Percentiles rank a stretch among this genome's conserved stretches.
Conservation (phyloP, 2,329 filamentous ascomycete genomes). For the Claviceps quebecensis region DNA sequence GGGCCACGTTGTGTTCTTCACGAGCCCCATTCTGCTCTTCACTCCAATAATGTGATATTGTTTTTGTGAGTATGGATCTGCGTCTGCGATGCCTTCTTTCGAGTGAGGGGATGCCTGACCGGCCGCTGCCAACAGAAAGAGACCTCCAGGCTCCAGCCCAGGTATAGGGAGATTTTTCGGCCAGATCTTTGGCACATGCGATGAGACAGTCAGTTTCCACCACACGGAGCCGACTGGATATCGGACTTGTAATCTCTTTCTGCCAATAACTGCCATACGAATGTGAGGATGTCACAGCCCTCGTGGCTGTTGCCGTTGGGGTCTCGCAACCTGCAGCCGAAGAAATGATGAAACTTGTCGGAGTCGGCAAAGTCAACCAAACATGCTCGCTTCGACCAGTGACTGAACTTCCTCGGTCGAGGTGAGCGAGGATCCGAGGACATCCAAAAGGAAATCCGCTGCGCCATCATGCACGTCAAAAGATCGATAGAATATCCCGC, state of each 20-base stretch:
- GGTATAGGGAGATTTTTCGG: slow-evolving; percentile 11
- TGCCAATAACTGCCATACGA: slow-evolving; percentile 15
- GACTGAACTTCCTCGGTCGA: slow-evolving; percentile 14
- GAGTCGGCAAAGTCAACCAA: slow-evolving; percentile 12
- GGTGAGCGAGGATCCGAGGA: slow-evolving; percentile 15
- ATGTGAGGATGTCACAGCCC: slow-evolving; percentile 20
- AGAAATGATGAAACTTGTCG: slow-evolving; percentile 20
- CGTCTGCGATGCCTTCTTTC: background rate
- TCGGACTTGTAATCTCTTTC: slow-evolving; percentile 3
- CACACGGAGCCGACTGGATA: slow-evolving; percentile 15
- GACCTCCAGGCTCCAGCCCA: no score
- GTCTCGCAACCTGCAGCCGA: slow-evolving; percentile 14
- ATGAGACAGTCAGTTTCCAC: slow-evolving; percentile 23
- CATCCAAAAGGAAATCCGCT: slow-evolving; percentile 17
- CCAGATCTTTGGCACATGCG: slow-evolving; percentile 15
- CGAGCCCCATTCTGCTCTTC: background rate
- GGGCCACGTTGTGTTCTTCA: no score
- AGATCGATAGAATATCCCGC: slow-evolving; percentile 6
- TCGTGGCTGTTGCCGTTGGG: slow-evolving; percentile 13
- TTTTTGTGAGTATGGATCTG: background rate
- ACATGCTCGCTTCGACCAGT: slow-evolving; percentile 18
- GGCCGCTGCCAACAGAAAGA: background rate
- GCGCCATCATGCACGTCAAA: slow-evolving; percentile 21
- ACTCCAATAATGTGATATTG: background rate
- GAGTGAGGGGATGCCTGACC: background rate